Conservation (phyloP, 2,329 filamentous ascomycete species). For the Claviceps pazoutovae region DNA sequence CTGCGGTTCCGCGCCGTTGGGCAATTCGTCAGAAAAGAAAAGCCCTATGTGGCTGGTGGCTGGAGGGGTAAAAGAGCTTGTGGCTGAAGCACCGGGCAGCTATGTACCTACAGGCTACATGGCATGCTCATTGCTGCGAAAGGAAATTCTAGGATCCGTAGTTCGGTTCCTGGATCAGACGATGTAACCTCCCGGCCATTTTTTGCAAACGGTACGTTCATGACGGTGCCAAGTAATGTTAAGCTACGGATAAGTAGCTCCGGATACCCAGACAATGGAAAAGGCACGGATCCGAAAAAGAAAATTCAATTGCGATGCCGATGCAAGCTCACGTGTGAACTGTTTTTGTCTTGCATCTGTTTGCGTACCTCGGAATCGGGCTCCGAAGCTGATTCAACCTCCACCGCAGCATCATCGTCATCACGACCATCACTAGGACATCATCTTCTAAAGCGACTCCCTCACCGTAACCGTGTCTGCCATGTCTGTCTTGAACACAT, state of each 20-base stretch:
- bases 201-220: not conserved
- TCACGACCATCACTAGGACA: not conserved
- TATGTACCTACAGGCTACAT: not conserved
- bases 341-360: not conserved
- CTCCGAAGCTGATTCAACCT: not conserved
- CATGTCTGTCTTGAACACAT: not conserved
- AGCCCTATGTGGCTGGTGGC: not conserved
- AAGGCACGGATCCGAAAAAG: too few relatives aligned
- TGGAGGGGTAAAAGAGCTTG: not conserved
- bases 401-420: not conserved
- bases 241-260: slow-evolving; percentile 1
- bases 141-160: not conserved
- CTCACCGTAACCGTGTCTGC: not conserved
- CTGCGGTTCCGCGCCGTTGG: slow-evolving; percentile 2
- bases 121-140: not conserved
- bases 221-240: not conserved
- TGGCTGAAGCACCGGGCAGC: not conserved
- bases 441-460: not conserved
- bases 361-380: not conserved
- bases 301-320: not conserved
- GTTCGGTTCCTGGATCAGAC: not conserved
- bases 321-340: not conserved
- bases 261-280: not conserved
- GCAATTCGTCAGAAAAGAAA: not conserved
- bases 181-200: not conserved